phyloP scores from a whole-genome alignment of 306 rosid genomes.

The Herpetospermum pedunculosum region DNA sequence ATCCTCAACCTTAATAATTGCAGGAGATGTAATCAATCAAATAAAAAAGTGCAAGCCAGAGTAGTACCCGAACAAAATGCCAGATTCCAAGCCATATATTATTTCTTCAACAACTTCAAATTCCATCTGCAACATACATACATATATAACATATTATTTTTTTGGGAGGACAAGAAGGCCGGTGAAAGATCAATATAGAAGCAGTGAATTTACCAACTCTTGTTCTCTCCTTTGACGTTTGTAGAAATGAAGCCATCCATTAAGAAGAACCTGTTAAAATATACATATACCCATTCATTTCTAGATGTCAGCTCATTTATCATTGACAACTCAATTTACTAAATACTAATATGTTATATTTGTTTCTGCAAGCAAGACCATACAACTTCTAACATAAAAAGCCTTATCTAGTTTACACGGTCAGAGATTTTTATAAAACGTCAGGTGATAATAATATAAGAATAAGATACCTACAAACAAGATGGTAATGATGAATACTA shows the following conservation, averaged over 20 bases:
- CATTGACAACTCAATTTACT: background rate
- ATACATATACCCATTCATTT: background rate
- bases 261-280: conserved; percentile 54
- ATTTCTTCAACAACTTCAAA: conserved; percentile 88
- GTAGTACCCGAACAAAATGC: conserved; percentile 83
- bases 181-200: background rate
- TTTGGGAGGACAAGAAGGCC: background rate
- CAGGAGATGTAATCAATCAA: background rate
- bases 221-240: conserved; percentile 76
- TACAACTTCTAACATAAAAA: background rate
- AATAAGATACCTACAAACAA: conserved; percentile 96
- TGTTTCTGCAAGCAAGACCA: background rate
- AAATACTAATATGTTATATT: background rate
- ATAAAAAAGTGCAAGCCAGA: background rate
- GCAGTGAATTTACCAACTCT: conserved; percentile 54
- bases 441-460: conserved; percentile 41
- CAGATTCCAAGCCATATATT: conserved; percentile 93
- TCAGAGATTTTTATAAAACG: conserved; percentile 7
- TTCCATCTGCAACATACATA: conserved; percentile 62
- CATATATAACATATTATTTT: conserved; percentile 13
- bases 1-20: background rate
- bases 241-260: conserved; percentile 80
- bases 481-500: conserved; percentile 62
- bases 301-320: background rate
- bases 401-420: background rate